These are phyloP conservation scores for Xylariaceae sp. DNA, from an alignment of 2,329 filamentous ascomycete genomes.

Conservation along the genomic window DNA sequence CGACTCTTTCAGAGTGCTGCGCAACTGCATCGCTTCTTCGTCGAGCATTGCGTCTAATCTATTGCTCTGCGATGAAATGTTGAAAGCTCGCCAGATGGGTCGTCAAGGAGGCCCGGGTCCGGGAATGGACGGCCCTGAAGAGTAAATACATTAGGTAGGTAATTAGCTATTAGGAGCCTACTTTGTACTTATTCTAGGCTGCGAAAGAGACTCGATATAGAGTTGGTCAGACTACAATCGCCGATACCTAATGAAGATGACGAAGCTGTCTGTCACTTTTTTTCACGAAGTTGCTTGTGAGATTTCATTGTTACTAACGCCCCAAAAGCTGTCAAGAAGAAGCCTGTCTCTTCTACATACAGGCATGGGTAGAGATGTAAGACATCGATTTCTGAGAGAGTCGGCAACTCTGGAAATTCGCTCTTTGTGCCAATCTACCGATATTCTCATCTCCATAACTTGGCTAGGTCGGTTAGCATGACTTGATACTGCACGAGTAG, in stretches of 20 bases:
- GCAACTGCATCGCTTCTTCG: conserved; percentile 90
- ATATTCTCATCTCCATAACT: too few relatives aligned
- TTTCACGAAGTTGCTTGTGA: neutral
- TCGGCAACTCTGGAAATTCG: too few relatives aligned
- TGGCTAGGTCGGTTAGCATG: too few relatives aligned
- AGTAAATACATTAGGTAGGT: conserved; percentile 6
- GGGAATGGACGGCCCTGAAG: conserved; percentile 50
- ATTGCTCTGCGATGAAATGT: conserved; percentile 89
- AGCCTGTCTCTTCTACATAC: neutral
- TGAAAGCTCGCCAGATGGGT: conserved; percentile 96
- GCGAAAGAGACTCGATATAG: conserved; percentile 3
- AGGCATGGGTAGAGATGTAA: too few relatives aligned
- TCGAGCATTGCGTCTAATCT: conserved; percentile 94
- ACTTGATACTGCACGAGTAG: too few relatives aligned
- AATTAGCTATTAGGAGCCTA: conserved; percentile 1
- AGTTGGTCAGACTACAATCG: conserved; percentile 1
- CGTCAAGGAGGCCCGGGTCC: conserved; percentile 57
- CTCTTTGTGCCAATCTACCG: too few relatives aligned
- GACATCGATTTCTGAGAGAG: too few relatives aligned
- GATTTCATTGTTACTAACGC: neutral
- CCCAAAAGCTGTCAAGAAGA: neutral
- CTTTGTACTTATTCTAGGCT: conserved; percentile 2
- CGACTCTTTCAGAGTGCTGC: conserved; percentile 90
- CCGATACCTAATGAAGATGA: neutral
- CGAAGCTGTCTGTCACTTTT: neutral